Conservation (phyloP, 2,329 filamentous ascomycete species). For the Diaporthe humulicola region DNA sequence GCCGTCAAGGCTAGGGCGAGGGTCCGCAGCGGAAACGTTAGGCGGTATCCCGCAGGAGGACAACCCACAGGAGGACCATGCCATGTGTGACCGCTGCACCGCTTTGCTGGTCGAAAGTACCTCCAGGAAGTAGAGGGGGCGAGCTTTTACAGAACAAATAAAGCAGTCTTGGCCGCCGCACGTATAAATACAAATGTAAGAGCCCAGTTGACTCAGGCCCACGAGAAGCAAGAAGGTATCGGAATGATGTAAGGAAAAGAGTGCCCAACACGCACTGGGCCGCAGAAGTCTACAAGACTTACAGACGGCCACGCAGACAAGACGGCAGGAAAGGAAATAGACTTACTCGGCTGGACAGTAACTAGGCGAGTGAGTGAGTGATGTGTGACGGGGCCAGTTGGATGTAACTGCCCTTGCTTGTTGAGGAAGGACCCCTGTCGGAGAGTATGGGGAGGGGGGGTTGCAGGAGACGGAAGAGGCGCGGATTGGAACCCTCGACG, state of each 20-base stretch:
- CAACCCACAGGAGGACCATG: conserved; percentile 1
- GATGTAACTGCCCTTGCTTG: background rate
- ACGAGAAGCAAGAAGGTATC: background rate
- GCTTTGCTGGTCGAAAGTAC: background rate
- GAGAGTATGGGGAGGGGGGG: background rate
- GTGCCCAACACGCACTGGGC: background rate
- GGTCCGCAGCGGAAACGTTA: background rate
- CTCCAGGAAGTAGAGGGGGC: background rate
- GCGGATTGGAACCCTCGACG: background rate
- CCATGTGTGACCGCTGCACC: conserved; percentile 21
- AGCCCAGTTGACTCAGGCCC: background rate
- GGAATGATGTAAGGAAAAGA: background rate
- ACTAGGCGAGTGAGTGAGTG: background rate
- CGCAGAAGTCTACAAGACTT: background rate
- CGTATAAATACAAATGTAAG: background rate
- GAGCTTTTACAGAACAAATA: background rate
- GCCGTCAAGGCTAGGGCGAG: background rate
- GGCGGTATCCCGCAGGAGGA: background rate
- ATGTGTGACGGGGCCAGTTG: background rate
- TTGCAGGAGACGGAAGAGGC: background rate
- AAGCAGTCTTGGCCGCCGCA: background rate
- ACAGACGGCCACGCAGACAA: background rate
- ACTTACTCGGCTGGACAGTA: conserved; percentile 25
- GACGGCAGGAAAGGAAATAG: background rate
- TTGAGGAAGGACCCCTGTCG: conserved; percentile 1